A percentile compares a stretch with the other conserved stretches of the same genome.
Evolutionary conservation across 2,329 filamentous ascomycete species (phyloP).

Genomic region (Colletotrichum zoysiae): DNA sequence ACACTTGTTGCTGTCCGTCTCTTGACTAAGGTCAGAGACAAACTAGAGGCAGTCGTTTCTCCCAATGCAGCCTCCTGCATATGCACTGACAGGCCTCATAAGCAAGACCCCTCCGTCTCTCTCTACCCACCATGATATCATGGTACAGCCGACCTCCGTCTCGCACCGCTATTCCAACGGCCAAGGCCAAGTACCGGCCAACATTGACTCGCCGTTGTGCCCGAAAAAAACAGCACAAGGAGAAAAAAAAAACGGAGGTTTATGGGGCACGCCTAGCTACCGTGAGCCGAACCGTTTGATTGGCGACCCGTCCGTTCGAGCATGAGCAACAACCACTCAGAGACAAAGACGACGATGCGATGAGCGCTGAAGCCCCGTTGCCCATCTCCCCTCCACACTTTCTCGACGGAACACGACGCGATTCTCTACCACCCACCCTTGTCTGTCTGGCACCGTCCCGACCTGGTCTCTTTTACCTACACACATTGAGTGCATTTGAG

Average conservation of each 20-base stretch:
- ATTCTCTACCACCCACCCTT: conserved; percentile 20
- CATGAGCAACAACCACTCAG: conserved; percentile 9
- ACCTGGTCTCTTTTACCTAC: conserved; percentile 7
- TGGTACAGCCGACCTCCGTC: conserved; percentile 31
- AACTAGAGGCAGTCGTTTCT: conserved; percentile 27
- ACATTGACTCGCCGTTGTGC: conserved; percentile 31
- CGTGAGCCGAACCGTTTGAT: conserved; percentile 22
- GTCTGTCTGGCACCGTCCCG: conserved; percentile 32
- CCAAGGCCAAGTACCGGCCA: conserved; percentile 35
- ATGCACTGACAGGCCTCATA: conserved; percentile 37
- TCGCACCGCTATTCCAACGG: conserved; percentile 20
- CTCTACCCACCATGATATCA: conserved; percentile 41
- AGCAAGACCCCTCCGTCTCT: conserved; percentile 20
- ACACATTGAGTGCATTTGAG: not conserved
- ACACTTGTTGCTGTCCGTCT: conserved; percentile 7
- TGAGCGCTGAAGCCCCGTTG: conserved; percentile 6
- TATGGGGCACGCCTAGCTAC: conserved; percentile 1
- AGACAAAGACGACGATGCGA: conserved; percentile 7
- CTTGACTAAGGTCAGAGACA: conserved; percentile 15
- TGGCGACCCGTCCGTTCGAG: conserved; percentile 10
- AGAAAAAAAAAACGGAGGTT: conserved; percentile 7
- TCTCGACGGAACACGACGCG: conserved; percentile 30
- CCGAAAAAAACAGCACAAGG: not conserved
- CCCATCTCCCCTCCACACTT: conserved; percentile 37
- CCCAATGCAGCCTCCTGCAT: conserved; percentile 39